phyloP scores from a whole-genome alignment of 2,329 filamentous ascomycete species.

The Thielaviopsis punctulata region DNA sequence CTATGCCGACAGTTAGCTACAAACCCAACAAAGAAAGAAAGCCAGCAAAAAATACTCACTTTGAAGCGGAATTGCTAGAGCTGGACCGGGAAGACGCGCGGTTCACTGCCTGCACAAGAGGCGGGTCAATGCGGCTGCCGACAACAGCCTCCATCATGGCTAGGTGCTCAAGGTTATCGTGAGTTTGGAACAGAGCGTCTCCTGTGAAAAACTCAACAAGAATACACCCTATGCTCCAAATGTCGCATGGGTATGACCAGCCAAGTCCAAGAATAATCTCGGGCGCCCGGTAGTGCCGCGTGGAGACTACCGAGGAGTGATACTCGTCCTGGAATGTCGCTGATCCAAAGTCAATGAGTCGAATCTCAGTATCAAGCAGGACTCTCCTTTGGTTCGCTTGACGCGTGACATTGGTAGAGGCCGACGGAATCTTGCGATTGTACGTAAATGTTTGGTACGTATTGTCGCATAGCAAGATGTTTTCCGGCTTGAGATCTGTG shows the following conservation, averaged over 20 bases:
- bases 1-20: conserved; percentile 20
- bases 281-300: conserved; percentile 50
- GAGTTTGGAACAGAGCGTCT: conserved; percentile 54
- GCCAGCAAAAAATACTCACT: conserved; percentile 28
- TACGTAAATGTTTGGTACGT: conserved; percentile 55
- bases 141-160: conserved; percentile 63
- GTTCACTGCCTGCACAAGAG: conserved; percentile 39
- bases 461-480: conserved; percentile 49
- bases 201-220: conserved; percentile 57
- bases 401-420: conserved; percentile 40
- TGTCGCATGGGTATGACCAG: conserved; percentile 56
- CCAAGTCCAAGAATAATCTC: conserved; percentile 55
- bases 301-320: conserved; percentile 54
- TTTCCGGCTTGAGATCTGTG: conserved; percentile 59
- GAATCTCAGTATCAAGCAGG: conserved; percentile 50
- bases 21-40: neutral
- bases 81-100: conserved; percentile 37
- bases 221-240: conserved; percentile 60
- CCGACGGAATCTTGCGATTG: conserved; percentile 51
- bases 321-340: conserved; percentile 59
- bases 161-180: conserved; percentile 54
- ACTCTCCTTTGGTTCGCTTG: conserved; percentile 48
- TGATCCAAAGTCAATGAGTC: conserved; percentile 54
- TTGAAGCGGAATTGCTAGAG: conserved; percentile 43
- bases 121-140: conserved; percentile 37